Evolutionary conservation across 129 eudicot genomes (phyloP).

Genomic region (Helianthus tuberosus): DNA sequence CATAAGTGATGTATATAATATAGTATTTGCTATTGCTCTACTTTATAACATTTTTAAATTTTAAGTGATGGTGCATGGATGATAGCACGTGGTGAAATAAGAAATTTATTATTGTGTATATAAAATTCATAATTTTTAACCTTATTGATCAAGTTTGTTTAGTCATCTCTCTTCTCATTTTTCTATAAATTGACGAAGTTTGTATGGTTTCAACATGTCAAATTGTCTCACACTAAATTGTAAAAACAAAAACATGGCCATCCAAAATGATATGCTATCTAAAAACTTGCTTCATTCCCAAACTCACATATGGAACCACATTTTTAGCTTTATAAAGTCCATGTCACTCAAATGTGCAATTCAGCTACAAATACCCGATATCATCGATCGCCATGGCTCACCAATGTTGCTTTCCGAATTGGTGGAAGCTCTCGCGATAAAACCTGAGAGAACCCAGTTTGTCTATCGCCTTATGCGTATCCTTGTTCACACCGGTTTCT

Average conservation of each 20-base stretch:
- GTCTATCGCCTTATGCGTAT: conserved; percentile 53
- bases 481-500: conserved; percentile 46
- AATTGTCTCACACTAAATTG: not conserved
- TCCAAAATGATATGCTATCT: conserved; percentile 11
- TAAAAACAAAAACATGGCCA: conserved; percentile 15
- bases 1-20: not conserved
- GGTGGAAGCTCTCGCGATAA: conserved; percentile 34
- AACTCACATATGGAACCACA: conserved; percentile 60
- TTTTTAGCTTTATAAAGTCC: conserved; percentile 46
- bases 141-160: too few relatives aligned
- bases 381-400: conserved; percentile 44
- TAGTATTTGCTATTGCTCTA: too few relatives aligned
- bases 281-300: conserved; percentile 45
- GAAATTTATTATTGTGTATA: too few relatives aligned
- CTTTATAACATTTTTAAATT: too few relatives aligned
- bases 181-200: not conserved
- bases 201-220: not conserved
- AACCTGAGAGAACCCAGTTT: conserved; percentile 29
- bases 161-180: not conserved
- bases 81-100: too few relatives aligned
- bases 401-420: conserved; percentile 50
- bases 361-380: conserved; percentile 51
- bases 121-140: too few relatives aligned
- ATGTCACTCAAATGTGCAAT: conserved; percentile 63
- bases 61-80: too few relatives aligned